Conservation (phyloP, 2,329 filamentous ascomycete species). For the Fusarium ambrosium region DNA sequence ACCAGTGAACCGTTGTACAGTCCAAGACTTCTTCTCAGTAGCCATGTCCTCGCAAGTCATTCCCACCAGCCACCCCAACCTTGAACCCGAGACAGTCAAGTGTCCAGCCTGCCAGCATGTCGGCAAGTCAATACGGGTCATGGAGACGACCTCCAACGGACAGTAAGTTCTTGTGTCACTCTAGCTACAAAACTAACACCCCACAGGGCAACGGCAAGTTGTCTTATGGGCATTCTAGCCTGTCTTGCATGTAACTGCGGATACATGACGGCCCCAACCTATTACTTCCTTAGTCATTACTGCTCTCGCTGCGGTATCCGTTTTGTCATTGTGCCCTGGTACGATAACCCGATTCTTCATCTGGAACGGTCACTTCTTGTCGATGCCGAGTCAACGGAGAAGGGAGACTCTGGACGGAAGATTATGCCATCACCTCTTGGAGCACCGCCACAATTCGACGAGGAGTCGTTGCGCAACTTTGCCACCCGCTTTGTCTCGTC, state of each 20-base stretch:
- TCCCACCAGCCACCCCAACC: conserved; percentile 8
- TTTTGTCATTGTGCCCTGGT: conserved; percentile 16
- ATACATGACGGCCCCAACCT: conserved; percentile 14
- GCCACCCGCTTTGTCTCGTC: background rate
- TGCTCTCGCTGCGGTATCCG: conserved; percentile 17
- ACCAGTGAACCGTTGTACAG: background rate
- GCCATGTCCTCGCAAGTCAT: conserved; percentile 2
- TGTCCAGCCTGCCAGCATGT: conserved; percentile 20
- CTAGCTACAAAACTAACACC: background rate
- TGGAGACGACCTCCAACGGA: conserved; percentile 16
- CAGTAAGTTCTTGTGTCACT: background rate
- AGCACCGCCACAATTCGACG: background rate
- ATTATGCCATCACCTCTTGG: conserved; percentile 15
- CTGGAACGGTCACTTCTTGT: conserved; percentile 8
- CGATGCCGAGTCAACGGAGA: background rate
- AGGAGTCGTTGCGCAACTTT: conserved; percentile 7
- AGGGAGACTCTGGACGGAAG: background rate
- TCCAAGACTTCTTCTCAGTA: background rate
- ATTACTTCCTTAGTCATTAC: conserved; percentile 18
- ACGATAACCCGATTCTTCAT: conserved; percentile 14
- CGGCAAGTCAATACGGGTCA: conserved; percentile 14
- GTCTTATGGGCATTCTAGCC: conserved; percentile 1
- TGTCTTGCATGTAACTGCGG: conserved; percentile 18
- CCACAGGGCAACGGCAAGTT: conserved; percentile 3
- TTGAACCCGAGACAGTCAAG: conserved; percentile 11